Percentiles rank a stretch among this genome's conserved stretches.
These are phyloP conservation scores for Gnaphalium uliginosum DNA, from an alignment of 129 eudicot genomes.

Conservation along the genomic window DNA sequence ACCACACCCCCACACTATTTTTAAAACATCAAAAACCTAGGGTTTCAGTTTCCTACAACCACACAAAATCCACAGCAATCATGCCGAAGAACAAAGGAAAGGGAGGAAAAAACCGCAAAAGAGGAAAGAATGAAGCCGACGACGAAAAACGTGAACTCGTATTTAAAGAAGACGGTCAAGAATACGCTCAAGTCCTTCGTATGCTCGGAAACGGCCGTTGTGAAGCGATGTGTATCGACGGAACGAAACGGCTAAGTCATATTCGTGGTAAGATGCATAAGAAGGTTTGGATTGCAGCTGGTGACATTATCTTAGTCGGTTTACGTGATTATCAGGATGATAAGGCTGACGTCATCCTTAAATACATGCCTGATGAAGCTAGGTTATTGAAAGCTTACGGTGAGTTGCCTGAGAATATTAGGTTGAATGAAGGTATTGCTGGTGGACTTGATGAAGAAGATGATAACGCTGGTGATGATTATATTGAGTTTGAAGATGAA, in stretches of 20 bases:
- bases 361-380: constrained; percentile 95
- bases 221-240: constrained; percentile 84
- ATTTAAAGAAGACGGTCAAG: constrained; percentile 95
- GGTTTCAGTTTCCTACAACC: not conserved
- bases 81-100: constrained; percentile 99
- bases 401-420: constrained; percentile 76
- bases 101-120: constrained; percentile 96
- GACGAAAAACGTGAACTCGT: constrained; percentile 96
- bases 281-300: constrained; percentile 98
- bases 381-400: constrained; percentile 86
- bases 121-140: constrained; percentile 98
- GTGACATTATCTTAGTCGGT: constrained; percentile 84
- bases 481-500: constrained; percentile 92
- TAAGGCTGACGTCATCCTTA: constrained; percentile 87
- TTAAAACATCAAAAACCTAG: not conserved
- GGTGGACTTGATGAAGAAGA: constrained; percentile 77
- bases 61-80: constrained; percentile 10
- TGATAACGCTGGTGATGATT: constrained; percentile 70
- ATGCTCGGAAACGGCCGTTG: constrained; percentile 96
- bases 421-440: constrained; percentile 78
- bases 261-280: constrained; percentile 98
- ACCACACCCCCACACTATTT: not conserved
- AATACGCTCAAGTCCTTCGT: constrained; percentile 86
- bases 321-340: constrained; percentile 95
- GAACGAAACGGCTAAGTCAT: constrained; percentile 82